Conservation (phyloP, 306 rosid genomes). For the Ochetophila trinervis region DNA sequence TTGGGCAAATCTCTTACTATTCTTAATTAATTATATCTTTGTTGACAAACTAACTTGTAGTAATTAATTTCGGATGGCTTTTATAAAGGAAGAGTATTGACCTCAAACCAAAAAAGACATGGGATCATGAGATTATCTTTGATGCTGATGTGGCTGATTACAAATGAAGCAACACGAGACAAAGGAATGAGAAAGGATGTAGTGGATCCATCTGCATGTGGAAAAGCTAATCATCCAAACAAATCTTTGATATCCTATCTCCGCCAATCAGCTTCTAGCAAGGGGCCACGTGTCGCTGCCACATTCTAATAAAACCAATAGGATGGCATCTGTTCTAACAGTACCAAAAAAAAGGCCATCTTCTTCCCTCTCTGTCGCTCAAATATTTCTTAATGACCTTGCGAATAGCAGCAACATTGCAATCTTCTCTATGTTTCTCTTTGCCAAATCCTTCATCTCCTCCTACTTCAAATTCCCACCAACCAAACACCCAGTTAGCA, state of each 20-base stretch:
- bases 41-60: too few relatives aligned
- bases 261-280: slow-evolving; percentile 38
- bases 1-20: too few relatives aligned
- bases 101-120: too few relatives aligned
- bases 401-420: slow-evolving; percentile 36
- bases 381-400: slow-evolving; percentile 34
- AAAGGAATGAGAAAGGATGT: background rate
- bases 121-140: slow-evolving; percentile 1
- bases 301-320: background rate
- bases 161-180: background rate
- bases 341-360: background rate
- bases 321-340: slow-evolving; percentile 4
- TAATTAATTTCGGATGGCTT: too few relatives aligned
- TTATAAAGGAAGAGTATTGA: too few relatives aligned
- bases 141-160: background rate
- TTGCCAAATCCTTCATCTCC: slow-evolving; percentile 41
- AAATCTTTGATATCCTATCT: slow-evolving; percentile 34
- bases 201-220: background rate
- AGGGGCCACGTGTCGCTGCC: slow-evolving; percentile 21
- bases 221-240: background rate
- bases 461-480: slow-evolving; percentile 14
- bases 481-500: slow-evolving; percentile 27
- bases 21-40: too few relatives aligned
- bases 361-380: background rate
- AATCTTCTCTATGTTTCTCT: slow-evolving; percentile 53